A percentile compares a stretch with the other conserved stretches of the same genome.
Conservation (phyloP, 352 stramenopile genomes). For the Aphanomyces invadans region DNA sequence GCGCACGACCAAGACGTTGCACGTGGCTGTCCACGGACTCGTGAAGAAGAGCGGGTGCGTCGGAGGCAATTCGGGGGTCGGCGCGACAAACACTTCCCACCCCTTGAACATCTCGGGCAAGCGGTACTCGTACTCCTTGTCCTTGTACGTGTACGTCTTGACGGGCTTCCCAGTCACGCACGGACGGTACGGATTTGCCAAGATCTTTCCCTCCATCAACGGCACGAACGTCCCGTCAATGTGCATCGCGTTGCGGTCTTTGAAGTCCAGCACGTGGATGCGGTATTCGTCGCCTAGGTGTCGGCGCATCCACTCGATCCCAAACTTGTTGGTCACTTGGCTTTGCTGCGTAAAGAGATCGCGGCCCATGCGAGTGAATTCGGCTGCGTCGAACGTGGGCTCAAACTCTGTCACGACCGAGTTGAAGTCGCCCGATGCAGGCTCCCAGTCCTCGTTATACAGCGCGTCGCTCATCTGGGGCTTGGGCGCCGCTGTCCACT, state of each 20-base stretch:
- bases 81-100: conserved; percentile 84
- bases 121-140: conserved; percentile 80
- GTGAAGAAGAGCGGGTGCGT: conserved; percentile 85
- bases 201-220: conserved; percentile 75
- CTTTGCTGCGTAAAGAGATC: conserved; percentile 89
- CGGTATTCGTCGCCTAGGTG: conserved; percentile 81
- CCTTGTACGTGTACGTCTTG: conserved; percentile 86
- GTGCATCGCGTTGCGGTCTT: conserved; percentile 88
- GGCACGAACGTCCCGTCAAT: conserved; percentile 86
- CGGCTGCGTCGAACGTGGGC: conserved; percentile 81
- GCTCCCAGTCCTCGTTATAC: conserved; percentile 83
- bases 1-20: conserved; percentile 83
- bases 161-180: conserved; percentile 80
- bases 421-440: conserved; percentile 68
- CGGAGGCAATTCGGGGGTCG: conserved; percentile 67
- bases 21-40: conserved; percentile 85
- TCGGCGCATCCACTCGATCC: conserved; percentile 84
- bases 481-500: conserved; percentile 85
- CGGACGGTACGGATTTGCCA: conserved; percentile 80
- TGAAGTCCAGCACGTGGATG: conserved; percentile 84
- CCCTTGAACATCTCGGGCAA: conserved; percentile 88
- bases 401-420: conserved; percentile 86
- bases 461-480: conserved; percentile 86
- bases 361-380: conserved; percentile 85
- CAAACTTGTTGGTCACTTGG: conserved; percentile 87